Conservation (phyloP, 257 asterid species). For the Gentiana macrophylla region DNA sequence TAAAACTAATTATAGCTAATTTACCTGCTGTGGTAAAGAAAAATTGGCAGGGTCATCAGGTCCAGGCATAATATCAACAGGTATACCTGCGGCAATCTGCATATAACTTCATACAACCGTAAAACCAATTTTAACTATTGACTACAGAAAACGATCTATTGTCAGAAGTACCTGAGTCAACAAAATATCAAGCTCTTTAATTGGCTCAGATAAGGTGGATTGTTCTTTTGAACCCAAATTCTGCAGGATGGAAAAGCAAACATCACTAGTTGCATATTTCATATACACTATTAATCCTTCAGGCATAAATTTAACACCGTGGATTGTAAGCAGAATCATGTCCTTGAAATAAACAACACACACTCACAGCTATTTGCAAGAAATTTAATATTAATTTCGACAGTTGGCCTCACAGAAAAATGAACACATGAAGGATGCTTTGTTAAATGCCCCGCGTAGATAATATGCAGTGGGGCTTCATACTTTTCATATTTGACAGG, state of each 20-base stretch:
- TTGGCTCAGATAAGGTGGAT: conserved; percentile 65
- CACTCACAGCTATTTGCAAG: too few species aligned
- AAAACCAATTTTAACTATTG: neutral
- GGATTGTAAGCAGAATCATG: too few species aligned
- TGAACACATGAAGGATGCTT: too few species aligned
- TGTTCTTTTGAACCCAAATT: conserved; percentile 69
- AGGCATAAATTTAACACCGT: too few species aligned
- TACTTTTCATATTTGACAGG: too few species aligned
- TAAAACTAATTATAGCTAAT: neutral
- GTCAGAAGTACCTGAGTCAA: conserved; percentile 56
- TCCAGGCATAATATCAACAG: conserved; percentile 93
- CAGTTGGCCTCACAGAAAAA: too few species aligned
- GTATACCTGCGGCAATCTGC: conserved; percentile 77
- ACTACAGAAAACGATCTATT: neutral
- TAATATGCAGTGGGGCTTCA: too few species aligned
- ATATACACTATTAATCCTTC: too few species aligned
- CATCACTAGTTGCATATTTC: neutral
- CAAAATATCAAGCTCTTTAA: conserved; percentile 86
- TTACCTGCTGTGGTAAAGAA: conserved; percentile 86
- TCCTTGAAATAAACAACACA: too few species aligned
- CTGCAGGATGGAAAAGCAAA: conserved; percentile 29
- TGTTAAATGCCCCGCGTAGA: too few species aligned
- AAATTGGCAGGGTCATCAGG: conserved; percentile 80
- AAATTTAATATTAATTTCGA: too few species aligned
- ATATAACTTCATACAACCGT: neutral